phyloP scores from a whole-genome alignment of 208 protist genomes.

The Blastocrithidia nonstop region DNA sequence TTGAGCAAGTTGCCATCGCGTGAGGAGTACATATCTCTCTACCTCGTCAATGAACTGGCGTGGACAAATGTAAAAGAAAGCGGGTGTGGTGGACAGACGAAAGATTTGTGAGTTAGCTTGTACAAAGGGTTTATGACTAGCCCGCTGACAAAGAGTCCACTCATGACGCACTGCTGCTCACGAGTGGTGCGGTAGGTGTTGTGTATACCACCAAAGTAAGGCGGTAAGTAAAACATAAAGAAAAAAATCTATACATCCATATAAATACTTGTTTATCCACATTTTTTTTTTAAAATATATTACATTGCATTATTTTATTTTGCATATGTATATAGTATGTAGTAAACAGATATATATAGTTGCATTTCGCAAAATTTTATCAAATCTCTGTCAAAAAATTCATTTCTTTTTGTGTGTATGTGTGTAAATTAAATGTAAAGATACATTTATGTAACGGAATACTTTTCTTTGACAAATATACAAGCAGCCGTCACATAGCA shows the following conservation, averaged over 20 bases:
- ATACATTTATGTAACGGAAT: neutral
- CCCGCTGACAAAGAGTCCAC: conserved; percentile 22
- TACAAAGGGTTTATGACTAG: conserved; percentile 26
- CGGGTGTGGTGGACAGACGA: conserved; percentile 10
- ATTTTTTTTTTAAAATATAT: conserved; percentile 2
- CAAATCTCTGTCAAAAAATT: neutral
- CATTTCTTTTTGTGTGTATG: neutral
- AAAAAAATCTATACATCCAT: neutral
- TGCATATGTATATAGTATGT: neutral
- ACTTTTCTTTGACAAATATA: neutral
- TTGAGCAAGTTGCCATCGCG: conserved; percentile 18
- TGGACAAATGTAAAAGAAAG: conserved; percentile 20
- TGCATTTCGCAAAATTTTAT: neutral
- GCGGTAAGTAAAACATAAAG: neutral
- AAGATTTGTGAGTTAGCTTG: conserved; percentile 29
- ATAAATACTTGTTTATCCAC: conserved; percentile 3
- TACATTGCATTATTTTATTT: conserved; percentile 1
- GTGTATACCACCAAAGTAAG: conserved; percentile 7
- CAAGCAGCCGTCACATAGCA: too few species aligned
- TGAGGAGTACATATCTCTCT: conserved; percentile 29
- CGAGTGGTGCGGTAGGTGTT: conserved; percentile 32
- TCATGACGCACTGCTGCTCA: conserved; percentile 34
- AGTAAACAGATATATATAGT: neutral
- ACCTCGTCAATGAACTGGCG: conserved; percentile 29
- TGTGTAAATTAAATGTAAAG: neutral